phyloP scores from a whole-genome alignment of 2,329 filamentous ascomycete genomes.

The Penicillium sp. region DNA sequence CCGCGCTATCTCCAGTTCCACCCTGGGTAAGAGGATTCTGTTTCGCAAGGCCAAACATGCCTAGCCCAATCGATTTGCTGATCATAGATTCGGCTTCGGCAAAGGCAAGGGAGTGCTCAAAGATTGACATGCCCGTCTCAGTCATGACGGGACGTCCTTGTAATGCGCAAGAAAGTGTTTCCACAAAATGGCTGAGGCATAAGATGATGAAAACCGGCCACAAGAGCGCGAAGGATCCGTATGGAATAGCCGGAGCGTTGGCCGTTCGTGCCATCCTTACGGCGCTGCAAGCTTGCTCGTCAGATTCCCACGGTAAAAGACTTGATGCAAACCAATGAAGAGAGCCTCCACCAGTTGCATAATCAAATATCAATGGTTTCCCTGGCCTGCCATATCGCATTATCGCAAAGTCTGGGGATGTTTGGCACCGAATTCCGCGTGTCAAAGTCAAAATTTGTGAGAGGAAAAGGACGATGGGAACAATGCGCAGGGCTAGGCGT shows the following conservation, averaged over 20 bases:
- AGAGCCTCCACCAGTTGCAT: constrained; percentile 67
- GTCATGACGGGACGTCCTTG: constrained; percentile 77
- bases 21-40: constrained; percentile 45
- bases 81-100: constrained; percentile 91
- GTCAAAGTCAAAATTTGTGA: constrained; percentile 70
- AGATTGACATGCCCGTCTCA: constrained; percentile 93
- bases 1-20: constrained; percentile 34
- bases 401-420: constrained; percentile 69
- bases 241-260: constrained; percentile 50
- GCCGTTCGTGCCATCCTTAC: constrained; percentile 68
- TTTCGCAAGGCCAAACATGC: constrained; percentile 59
- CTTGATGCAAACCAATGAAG: constrained; percentile 71
- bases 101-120: constrained; percentile 94
- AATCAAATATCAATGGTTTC: constrained; percentile 68
- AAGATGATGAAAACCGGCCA: constrained; percentile 55
- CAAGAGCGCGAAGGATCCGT: constrained; percentile 72
- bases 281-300: constrained; percentile 72
- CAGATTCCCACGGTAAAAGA: constrained; percentile 71
- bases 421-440: constrained; percentile 90
- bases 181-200: constrained; percentile 78
- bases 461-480: constrained; percentile 70
- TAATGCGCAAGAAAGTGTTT: constrained; percentile 83
- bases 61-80: constrained; percentile 74
- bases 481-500: constrained; percentile 67
- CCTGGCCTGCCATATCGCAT: constrained; percentile 69